Percentiles rank a stretch among this genome's conserved stretches.
These are phyloP conservation scores for Arabidopsis arenosa DNA, from an alignment of 345 rosid genomes.

Conservation along the genomic window DNA sequence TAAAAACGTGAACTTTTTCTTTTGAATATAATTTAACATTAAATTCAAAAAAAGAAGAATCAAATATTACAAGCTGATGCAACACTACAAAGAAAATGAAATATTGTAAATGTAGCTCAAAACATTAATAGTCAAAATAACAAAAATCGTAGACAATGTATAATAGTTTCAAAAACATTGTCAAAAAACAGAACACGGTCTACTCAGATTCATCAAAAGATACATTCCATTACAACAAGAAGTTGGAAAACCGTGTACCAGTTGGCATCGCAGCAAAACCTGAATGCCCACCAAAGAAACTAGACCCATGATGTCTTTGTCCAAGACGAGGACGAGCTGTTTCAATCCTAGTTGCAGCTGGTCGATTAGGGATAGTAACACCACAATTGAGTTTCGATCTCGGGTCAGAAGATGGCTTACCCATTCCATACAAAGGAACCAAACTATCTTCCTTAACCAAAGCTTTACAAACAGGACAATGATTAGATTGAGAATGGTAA, in stretches of 20 bases:
- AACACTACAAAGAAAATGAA: background rate
- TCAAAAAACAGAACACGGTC: background rate
- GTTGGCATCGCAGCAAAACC: constrained; percentile 69
- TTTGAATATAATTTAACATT: too few species aligned
- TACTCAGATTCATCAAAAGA: constrained; percentile 1
- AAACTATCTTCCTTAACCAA: constrained; percentile 74
- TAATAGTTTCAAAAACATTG: constrained; percentile 1
- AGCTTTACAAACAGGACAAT: constrained; percentile 96
- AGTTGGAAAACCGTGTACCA: constrained; percentile 71
- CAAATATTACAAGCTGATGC: constrained; percentile 11
- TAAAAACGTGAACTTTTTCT: too few species aligned
- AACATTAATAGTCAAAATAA: background rate
- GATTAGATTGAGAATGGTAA: constrained; percentile 53
- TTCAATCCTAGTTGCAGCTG: constrained; percentile 86
- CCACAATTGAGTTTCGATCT: constrained; percentile 72
- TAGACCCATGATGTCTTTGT: constrained; percentile 26
- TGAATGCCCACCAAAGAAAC: constrained; percentile 31
- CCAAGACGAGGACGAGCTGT: constrained; percentile 69
- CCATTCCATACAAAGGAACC: constrained; percentile 96
- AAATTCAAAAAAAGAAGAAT: background rate
- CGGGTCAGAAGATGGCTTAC: constrained; percentile 78
- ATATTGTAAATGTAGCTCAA: background rate
- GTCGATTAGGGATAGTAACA: constrained; percentile 77
- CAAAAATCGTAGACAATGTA: constrained; percentile 6
- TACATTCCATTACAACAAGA: constrained; percentile 50